Evolutionary conservation across 2,329 filamentous ascomycete species (phyloP), one percentile per base, ranked within the genome.

Genomic region (Trematosphaeria pertusa): DNA sequence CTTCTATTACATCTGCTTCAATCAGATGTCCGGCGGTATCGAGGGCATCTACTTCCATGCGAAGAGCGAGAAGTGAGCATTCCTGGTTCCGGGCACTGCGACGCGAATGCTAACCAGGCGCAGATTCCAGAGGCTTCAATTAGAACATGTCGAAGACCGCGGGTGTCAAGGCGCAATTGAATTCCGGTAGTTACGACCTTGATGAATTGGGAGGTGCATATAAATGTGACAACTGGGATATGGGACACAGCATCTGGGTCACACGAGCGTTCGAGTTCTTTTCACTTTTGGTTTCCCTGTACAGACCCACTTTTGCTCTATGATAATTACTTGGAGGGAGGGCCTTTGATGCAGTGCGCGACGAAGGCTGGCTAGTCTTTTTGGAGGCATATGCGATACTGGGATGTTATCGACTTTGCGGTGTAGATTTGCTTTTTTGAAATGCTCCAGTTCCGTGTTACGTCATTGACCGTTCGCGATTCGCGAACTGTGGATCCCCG

Each of bases 1-100:
- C 0, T 99, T 99, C 70, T 99, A 97, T 71, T 99, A 99, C 67
- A 97, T 99, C 58, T 97, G 92, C 76, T 97, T 97, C 77, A 96
- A 97, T 72, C 93, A 97, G 73, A 78, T 91, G 37, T 83, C 87
- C 54, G 94, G 93, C 6, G 87, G 83, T 54, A 88, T 99, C 31
- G 92, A 86, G 65, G 94, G 94, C 14, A 96, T 97, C 48, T 99
- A 99, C 74, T 99, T 96, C 71, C 94, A 99, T 75, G 89, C 90
- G 10, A 96, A 96, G 77, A 97, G 92, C 75, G 93, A 97, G 77
- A 96, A 93, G 90, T 97, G 75, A 75, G 88, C 12, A n/a, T 45
- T n/a, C 28, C 7, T 22, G 11, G 3, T 50, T 46, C 31, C 26
- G 24, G 21, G 11, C 12, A 2, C 6, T 31, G 5, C n/a, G 15